Evolutionary conservation across 306 rosid species (phyloP), one percentile per base, ranked within the genome.

Genomic region (Clitoria ternatea): DNA sequence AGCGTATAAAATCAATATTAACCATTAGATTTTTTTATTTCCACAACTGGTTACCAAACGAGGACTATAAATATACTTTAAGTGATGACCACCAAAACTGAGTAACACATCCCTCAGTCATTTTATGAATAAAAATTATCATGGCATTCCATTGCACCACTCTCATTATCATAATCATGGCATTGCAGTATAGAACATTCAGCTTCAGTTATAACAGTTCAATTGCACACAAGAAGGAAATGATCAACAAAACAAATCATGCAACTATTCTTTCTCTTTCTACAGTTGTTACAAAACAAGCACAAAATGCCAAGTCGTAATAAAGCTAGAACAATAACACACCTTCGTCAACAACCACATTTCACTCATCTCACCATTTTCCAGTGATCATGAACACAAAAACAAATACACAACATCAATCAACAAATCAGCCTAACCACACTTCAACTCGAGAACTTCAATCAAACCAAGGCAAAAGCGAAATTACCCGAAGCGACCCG

Each of bases 401-500:
- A n/a, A n/a, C n/a, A n/a, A n/a, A n/a, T n/a, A n/a, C n/a, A n/a
- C n/a, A n/a, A n/a, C n/a, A n/a, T n/a, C 8, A 27, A 72, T 37
- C 23, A 27, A 23, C 1, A 39, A 12, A 39, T n/a, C 23, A 5
- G 27, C 11, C 2, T n/a, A 32, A 19, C 10, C 32, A 17, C 12
- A 61, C 15, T 8, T 9, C 32, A 56, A 11, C 67, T 57, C 14
- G 17, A 24, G 11, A 35, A 15, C 24, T 15, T 23, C 7, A 42
- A 61, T 14, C 6, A 36, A 22, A 30, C 33, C 23, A 20, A 57
- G 7, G n/a, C 11, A n/a, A 50, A 0, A 13, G 14, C 44, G 10
- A 8, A 59, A 63, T 70, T 75, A 93, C 98, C 97, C 98, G 43
- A 93, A 93, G 37, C 98, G 92, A n/a, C 98, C 98, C 10, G 97